A percentile compares a stretch with the other conserved stretches of the same genome.
These are phyloP conservation scores for Lentinula edodes DNA, from an alignment of 768 basidiomycete species.

Conservation along the genomic window DNA sequence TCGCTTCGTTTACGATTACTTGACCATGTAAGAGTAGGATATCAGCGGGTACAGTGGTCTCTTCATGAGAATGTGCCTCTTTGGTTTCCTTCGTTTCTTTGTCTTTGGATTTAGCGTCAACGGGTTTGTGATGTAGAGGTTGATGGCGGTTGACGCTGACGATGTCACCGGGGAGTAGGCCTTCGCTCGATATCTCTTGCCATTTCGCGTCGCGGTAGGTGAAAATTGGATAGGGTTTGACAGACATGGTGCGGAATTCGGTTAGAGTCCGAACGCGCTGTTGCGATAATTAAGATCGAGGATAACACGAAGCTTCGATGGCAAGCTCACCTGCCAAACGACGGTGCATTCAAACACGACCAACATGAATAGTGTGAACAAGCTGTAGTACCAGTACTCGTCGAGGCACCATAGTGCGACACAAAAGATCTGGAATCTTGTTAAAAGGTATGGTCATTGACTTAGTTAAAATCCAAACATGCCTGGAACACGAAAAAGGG, in stretches of 20 bases:
- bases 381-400: constrained; percentile 98
- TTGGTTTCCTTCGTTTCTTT: constrained; percentile 1
- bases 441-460: neutral
- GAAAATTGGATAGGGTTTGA: constrained; percentile 84
- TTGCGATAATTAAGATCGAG: neutral
- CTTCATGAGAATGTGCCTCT: constrained; percentile 32
- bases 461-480: neutral
- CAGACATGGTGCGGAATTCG: constrained; percentile 96
- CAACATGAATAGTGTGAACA: constrained; percentile 98
- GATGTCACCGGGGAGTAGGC: constrained; percentile 88
- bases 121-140: neutral
- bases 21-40: constrained; percentile 89
- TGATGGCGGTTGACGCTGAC: constrained; percentile 29
- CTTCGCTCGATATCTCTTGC: constrained; percentile 76
- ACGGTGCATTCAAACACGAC: constrained; percentile 98
- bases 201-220: constrained; percentile 79
- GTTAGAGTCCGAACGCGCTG: constrained; percentile 90
- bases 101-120: neutral
- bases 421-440: constrained; percentile 59
- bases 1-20: constrained; percentile 97
- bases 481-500: constrained; percentile 98
- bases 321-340: constrained; percentile 82
- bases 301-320: neutral
- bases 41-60: constrained; percentile 91
- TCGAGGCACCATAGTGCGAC: constrained; percentile 97